These are phyloP conservation scores for Thelonectria discophora DNA, from an alignment of 2,329 filamentous ascomycete genomes.

Conservation along the genomic window DNA sequence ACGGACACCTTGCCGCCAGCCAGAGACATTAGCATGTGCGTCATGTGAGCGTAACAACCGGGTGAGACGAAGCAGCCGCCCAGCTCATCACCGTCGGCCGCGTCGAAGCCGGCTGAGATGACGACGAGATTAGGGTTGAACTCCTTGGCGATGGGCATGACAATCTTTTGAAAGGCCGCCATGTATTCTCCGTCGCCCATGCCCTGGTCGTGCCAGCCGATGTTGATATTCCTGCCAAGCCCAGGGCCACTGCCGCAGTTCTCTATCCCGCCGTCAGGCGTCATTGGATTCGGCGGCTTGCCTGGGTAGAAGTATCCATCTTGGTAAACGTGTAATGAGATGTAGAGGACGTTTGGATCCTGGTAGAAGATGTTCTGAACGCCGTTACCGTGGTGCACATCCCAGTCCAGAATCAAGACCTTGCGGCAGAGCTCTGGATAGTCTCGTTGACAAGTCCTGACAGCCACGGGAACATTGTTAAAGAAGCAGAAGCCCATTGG, in stretches of 20 bases:
- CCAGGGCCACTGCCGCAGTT: conserved; percentile 66
- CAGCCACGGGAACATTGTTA: conserved; percentile 95
- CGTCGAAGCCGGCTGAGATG: conserved; percentile 95
- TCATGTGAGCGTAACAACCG: conserved; percentile 96
- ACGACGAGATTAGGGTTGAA: conserved; percentile 96
- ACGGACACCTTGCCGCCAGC: conserved; percentile 90
- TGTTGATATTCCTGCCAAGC: conserved; percentile 71
- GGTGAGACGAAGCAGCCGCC: conserved; percentile 94
- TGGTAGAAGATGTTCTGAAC: conserved; percentile 96
- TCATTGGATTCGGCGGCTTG: conserved; percentile 63
- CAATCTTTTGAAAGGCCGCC: conserved; percentile 92
- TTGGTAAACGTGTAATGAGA: conserved; percentile 90
- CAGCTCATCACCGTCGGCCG: conserved; percentile 90
- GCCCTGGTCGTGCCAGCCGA: conserved; percentile 72
- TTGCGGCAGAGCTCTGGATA: conserved; percentile 86
- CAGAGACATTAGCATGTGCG: conserved; percentile 97
- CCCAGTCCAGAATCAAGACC: conserved; percentile 93
- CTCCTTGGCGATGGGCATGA: conserved; percentile 95
- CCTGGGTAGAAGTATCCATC: conserved; percentile 88
- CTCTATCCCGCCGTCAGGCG: conserved; percentile 68
- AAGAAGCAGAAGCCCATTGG: conserved; percentile 97
- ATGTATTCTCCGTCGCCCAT: conserved; percentile 99
- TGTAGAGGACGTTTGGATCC: conserved; percentile 93
- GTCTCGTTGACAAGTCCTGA: conserved; percentile 84
- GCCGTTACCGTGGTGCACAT: conserved; percentile 84